Conservation (phyloP, 164 flowering plant species). For the Aristolochia contorta region DNA sequence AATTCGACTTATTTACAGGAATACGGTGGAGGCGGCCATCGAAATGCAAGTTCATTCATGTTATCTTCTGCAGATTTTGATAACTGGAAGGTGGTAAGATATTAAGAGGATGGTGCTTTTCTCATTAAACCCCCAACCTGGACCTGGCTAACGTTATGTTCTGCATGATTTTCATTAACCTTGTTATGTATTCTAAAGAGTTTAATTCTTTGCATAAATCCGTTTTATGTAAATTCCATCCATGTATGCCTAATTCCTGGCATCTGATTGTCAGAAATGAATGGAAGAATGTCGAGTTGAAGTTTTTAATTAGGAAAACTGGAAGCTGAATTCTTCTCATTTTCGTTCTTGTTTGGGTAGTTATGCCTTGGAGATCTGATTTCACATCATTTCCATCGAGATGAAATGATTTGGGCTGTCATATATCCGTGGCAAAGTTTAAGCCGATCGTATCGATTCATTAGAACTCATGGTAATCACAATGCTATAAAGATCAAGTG, state of each 20-base stretch:
- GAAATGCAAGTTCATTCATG: constrained; percentile 83
- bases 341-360: too few relatives aligned
- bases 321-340: too few relatives aligned
- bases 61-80: constrained; percentile 37
- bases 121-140: too few relatives aligned
- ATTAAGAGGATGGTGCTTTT: neutral
- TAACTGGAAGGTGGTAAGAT: constrained; percentile 41
- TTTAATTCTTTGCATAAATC: neutral
- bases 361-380: too few relatives aligned
- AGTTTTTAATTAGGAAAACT: too few relatives aligned
- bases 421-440: too few relatives aligned
- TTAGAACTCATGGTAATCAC: too few relatives aligned
- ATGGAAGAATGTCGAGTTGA: too few relatives aligned
- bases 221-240: neutral
- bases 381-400: too few relatives aligned
- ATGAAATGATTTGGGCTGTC: too few relatives aligned
- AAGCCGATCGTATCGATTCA: too few relatives aligned
- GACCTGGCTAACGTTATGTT: neutral
- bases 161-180: neutral
- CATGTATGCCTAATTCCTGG: neutral
- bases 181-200: neutral
- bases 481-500: too few relatives aligned
- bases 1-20: constrained; percentile 23
- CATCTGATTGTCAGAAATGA: neutral
- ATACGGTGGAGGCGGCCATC: constrained; percentile 90